phyloP scores from a whole-genome alignment of 495 filamentous ascomycete genomes.

The Aspergillus sclerotioniger region DNA sequence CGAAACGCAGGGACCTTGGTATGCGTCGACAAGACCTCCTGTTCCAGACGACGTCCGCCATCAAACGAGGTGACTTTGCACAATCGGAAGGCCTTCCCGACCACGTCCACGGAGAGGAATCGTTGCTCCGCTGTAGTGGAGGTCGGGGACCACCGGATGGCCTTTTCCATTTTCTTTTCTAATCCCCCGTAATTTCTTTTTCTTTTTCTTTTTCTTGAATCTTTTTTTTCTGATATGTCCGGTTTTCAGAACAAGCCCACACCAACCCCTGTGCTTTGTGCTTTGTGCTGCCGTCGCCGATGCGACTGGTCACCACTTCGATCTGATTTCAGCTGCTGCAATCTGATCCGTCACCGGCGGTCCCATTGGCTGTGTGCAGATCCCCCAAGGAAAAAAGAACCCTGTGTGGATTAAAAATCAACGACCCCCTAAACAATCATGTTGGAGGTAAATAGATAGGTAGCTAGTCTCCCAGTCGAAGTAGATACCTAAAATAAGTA shows the following conservation, averaged over 20 bases:
- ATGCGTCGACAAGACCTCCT: conserved; percentile 67
- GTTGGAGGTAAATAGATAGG: neutral
- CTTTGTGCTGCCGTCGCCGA: neutral
- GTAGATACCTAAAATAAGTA: neutral
- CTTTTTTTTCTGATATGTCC: neutral
- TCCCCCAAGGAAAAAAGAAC: too few species aligned
- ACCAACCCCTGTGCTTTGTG: neutral
- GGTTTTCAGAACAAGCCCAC: too few species aligned
- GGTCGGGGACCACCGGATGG: conserved; percentile 87
- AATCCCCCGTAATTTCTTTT: neutral
- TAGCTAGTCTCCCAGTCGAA: neutral
- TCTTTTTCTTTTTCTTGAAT: neutral
- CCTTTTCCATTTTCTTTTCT: conserved; percentile 55
- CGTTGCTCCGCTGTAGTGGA: conserved; percentile 60
- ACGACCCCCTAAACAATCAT: too few species aligned
- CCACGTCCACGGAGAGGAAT: conserved; percentile 84
- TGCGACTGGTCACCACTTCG: conserved; percentile 1
- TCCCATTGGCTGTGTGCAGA: neutral
- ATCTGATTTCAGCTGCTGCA: neutral
- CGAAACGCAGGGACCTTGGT: conserved; percentile 81
- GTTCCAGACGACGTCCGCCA: conserved; percentile 53
- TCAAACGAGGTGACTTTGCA: conserved; percentile 68
- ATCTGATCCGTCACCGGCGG: conserved; percentile 1
- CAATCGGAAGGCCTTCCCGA: conserved; percentile 73
- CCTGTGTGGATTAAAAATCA: too few species aligned